These are phyloP conservation scores for Colletotrichum cuscutae DNA, from an alignment of 2,329 filamentous ascomycete species.

Conservation along the genomic window DNA sequence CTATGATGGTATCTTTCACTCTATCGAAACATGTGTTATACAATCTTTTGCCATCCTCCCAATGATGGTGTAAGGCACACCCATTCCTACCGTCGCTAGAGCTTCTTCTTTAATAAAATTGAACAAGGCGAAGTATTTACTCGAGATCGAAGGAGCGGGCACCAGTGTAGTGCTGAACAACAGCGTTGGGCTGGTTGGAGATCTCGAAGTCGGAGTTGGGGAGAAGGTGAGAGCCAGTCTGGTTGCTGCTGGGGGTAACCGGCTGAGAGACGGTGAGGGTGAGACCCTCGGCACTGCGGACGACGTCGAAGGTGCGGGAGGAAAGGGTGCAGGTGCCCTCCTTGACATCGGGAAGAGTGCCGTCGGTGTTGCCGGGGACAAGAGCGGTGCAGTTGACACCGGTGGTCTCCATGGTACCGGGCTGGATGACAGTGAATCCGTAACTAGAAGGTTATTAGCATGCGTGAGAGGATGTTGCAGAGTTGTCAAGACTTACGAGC, in stretches of 20 bases:
- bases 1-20: background rate
- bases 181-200: constrained; percentile 40
- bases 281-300: constrained; percentile 39
- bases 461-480: no score
- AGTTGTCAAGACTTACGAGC: constrained; percentile 36
- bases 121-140: background rate
- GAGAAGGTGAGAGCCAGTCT: constrained; percentile 41
- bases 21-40: background rate
- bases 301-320: constrained; percentile 43
- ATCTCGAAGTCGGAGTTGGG: constrained; percentile 38
- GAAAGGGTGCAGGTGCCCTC: constrained; percentile 42
- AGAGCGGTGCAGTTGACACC: constrained; percentile 39
- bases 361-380: constrained; percentile 36
- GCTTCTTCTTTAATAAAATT: no score
- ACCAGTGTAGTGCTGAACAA: constrained; percentile 44
- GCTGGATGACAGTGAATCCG: constrained; percentile 29
- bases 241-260: constrained; percentile 39
- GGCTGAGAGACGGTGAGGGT: constrained; percentile 42
- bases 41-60: background rate
- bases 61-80: no score
- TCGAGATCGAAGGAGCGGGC: constrained; percentile 32
- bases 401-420: constrained; percentile 41
- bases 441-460: background rate
- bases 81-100: background rate
- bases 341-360: constrained; percentile 44